phyloP scores from a whole-genome alignment of 2,329 filamentous ascomycete species.

The Monosporascus sp. region DNA sequence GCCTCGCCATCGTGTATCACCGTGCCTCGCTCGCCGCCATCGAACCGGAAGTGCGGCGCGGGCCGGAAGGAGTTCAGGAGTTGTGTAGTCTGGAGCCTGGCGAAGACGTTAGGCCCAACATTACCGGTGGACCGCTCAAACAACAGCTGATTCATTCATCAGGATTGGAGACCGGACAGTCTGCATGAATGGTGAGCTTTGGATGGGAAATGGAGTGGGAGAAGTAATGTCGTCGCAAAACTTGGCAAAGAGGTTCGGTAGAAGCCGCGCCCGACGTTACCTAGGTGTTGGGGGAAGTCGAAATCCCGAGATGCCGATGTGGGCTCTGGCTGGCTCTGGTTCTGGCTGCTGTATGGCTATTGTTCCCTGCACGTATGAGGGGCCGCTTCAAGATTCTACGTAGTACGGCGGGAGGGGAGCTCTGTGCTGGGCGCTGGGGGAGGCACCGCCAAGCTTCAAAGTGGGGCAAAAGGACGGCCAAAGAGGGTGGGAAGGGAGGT shows the following conservation, averaged over 20 bases:
- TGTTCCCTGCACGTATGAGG: no score
- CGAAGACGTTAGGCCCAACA: conserved; percentile 57
- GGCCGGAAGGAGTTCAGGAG: conserved; percentile 66
- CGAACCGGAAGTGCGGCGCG: conserved; percentile 63
- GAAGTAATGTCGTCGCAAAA: background rate
- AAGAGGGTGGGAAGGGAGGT: no score
- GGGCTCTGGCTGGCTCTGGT: background rate
- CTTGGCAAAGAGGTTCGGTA: background rate
- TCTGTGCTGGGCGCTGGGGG: no score
- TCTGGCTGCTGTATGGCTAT: background rate
- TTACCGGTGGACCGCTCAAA: conserved; percentile 71
- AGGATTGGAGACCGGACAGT: conserved; percentile 4
- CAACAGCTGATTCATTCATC: conserved; percentile 64
- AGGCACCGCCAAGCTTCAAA: no score
- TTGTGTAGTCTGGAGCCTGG: conserved; percentile 58
- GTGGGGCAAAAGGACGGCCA: no score
- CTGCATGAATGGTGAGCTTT: background rate
- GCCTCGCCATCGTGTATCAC: conserved; percentile 21
- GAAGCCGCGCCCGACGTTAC: background rate
- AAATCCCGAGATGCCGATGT: background rate
- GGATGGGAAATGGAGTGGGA: background rate
- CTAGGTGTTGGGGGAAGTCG: background rate
- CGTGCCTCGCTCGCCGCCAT: conserved; percentile 48
- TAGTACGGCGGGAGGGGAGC: no score
- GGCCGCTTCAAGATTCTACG: no score